A percentile compares a stretch with the other conserved stretches of the same genome.
These are phyloP conservation scores for Thelephora ganbajun DNA, from an alignment of 768 basidiomycete genomes.

Conservation along the genomic window DNA sequence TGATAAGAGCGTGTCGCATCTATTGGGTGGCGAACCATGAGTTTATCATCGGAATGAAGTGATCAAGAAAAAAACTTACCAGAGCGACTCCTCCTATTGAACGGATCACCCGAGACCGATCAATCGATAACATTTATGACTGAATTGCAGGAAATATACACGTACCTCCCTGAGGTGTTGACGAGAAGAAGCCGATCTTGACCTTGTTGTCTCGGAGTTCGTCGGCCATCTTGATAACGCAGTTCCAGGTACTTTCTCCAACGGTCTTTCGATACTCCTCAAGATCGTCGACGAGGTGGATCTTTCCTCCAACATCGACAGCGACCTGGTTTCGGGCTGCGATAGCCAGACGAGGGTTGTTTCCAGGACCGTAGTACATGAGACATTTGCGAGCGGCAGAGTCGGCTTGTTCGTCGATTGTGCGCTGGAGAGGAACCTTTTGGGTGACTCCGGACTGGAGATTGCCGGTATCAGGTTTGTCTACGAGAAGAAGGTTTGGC, in stretches of 20 bases:
- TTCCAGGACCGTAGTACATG: slow-evolving; percentile 71
- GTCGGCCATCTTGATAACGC: slow-evolving; percentile 68
- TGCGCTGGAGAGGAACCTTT: slow-evolving; percentile 60
- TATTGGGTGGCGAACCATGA: slow-evolving; percentile 16
- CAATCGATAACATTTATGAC: slow-evolving; percentile 6
- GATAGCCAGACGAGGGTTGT: slow-evolving; percentile 74
- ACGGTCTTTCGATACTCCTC: slow-evolving; percentile 67
- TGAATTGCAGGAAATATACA: slow-evolving; percentile 5
- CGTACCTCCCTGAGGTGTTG: slow-evolving; percentile 87
- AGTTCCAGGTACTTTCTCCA: slow-evolving; percentile 62
- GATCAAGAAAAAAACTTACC: slow-evolving; percentile 30
- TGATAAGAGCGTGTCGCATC: slow-evolving; percentile 91
- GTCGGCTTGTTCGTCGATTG: slow-evolving; percentile 75
- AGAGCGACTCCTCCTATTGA: slow-evolving; percentile 80
- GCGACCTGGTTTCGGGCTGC: slow-evolving; percentile 77
- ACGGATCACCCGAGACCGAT: background rate
- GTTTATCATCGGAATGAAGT: slow-evolving; percentile 11
- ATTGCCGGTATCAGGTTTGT: slow-evolving; percentile 30
- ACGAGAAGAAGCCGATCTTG: slow-evolving; percentile 89
- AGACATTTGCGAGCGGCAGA: slow-evolving; percentile 76
- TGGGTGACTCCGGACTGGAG: slow-evolving; percentile 30
- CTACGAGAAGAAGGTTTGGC: slow-evolving; percentile 54
- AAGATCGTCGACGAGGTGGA: slow-evolving; percentile 75
- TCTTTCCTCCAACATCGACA: slow-evolving; percentile 78
- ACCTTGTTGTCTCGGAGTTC: slow-evolving; percentile 78